Percentiles rank a stretch among this genome's conserved stretches.
Evolutionary conservation across 495 filamentous ascomycete species (phyloP).

Genomic region (Cudoniella acicularis): DNA sequence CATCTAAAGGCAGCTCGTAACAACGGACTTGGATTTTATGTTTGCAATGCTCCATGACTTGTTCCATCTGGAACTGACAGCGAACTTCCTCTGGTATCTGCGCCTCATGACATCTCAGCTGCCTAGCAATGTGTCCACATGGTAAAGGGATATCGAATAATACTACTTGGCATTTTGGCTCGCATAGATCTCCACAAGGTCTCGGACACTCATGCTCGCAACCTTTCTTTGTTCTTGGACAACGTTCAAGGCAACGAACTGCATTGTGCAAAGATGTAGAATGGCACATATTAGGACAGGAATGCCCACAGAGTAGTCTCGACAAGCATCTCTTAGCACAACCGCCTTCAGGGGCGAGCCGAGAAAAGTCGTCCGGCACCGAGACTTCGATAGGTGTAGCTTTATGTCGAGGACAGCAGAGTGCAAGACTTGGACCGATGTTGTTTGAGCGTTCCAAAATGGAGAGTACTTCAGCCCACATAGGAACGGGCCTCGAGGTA

Average conservation of each 20-base stretch:
- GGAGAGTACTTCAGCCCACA: conserved; percentile 66
- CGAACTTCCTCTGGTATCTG: conserved; percentile 36
- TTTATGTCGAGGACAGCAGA: conserved; percentile 67
- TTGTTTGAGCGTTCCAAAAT: conserved; percentile 48
- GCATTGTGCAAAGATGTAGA: conserved; percentile 60
- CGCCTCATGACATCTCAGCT: conserved; percentile 49
- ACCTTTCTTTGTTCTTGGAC: conserved; percentile 47
- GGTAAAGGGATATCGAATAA: conserved; percentile 44
- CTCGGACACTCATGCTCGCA: conserved; percentile 62
- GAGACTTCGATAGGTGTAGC: conserved; percentile 52
- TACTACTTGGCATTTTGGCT: conserved; percentile 38
- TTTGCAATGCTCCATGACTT: conserved; percentile 46
- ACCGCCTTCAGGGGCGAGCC: conserved; percentile 66
- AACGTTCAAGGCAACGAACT: conserved; percentile 58
- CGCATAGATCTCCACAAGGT: conserved; percentile 58
- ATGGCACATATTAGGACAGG: conserved; percentile 68
- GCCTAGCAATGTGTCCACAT: conserved; percentile 54
- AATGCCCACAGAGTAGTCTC: conserved; percentile 68
- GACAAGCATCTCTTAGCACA: conserved; percentile 57
- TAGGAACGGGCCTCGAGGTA: conserved; percentile 51
- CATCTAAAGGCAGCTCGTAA: conserved; percentile 33
- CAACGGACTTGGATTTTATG: conserved; percentile 54
- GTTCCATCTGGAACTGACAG: conserved; percentile 39
- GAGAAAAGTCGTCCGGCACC: conserved; percentile 58
- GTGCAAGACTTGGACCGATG: conserved; percentile 50